Evolutionary conservation across 306 rosid species (phyloP), one percentile per base, ranked within the genome.

Genomic region (Malus orientalis): DNA sequence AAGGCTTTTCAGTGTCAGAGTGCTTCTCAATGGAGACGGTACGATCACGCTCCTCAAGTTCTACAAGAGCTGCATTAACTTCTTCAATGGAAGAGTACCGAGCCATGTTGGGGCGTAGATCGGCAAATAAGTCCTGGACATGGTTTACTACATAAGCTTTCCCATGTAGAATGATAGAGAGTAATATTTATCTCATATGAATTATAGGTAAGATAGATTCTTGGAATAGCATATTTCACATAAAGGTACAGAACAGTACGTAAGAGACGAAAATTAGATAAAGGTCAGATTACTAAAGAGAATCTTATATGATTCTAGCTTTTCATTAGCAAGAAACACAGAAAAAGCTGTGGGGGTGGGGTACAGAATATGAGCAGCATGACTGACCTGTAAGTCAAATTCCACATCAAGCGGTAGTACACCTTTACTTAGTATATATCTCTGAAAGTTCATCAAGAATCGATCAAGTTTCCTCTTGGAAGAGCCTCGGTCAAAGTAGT

Each of bases 401-500:
- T 95, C 99, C 51, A 95, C 65, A 78, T 95, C 99, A 81, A 95
- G 87, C 5, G 99, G 99, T 30, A 92, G 75, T 73, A 88, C 87
- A 70, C 92, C 98, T 87, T 95, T 95, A 86, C 97, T 88, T 81
- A 95, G 89, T 80, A 95, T 85, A 85, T 95, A 92, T 82, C 95
- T 86, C 89, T 95, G 99, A 71, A 88, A 95, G 85, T 89, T 88
- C 67, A 91, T 76, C 23, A 95, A 82, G 84, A 85, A 95, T 29
- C 98, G 93, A 80, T 92, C 96, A 36, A 95, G 99, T 80, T 92
- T 95, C 86, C 91, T 90, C 93, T 95, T 95, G 11, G 99, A 95
- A 86, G 99, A 96, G 71, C 99, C 99, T 71, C 92, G 89, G 71
- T 88, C 99, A 78, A 96, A 96, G 91, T 96, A 96, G 86, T 92